Base-by-base conservation (phyloP, 176 grass and related monocot species). In the Phoenix dactylifera region DNA sequence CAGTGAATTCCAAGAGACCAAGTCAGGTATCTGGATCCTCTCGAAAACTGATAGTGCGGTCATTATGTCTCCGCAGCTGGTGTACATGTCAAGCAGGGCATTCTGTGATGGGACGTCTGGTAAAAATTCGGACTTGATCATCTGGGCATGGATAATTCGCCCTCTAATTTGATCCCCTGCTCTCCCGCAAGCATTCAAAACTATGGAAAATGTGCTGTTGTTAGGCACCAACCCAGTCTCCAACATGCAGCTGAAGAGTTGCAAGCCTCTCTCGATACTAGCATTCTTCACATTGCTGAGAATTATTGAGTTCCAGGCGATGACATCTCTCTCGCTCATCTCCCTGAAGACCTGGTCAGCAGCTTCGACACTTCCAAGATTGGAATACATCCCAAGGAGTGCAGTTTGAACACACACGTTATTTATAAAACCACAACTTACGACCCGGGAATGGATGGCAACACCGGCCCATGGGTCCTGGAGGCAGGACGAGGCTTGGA, bases 1-100 rank as follows among this genome's bases (percentile, higher is more conserved):
- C 52, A 96, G 22, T 16, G 91, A 85, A 51, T 96, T 96, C 91
- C 86, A 96, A 4, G 91, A 96, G 22, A 90, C 77, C 58, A 96
- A 60, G 55, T 87, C 77, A 3, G 86, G 80, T 1, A 18, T 72
- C 44, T 75, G 55, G 17, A 82, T 96, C 55, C 72, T 90, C 15
- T 85, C 54, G 59, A 96, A 90, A 52, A 90, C 78, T 61, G 5
- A 15, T 3, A 71, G 15, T 0, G 83, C 75, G 15, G 77, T 75
- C 16, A 44, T 57, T 64, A 96, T 63, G 70, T 96, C 86, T 49
- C 83, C 58, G 0, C 71, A 82, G 78, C 71, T 60, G 17, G 83
- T 67, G 65, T 96, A 96, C 86, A 96, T 87, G 67, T 77, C 75
- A 0, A 96, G 75, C 60, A 96, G 69, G 6, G 86, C 78, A 72